Evolutionary conservation across 768 basidiomycete genomes (phyloP), one percentile per base, ranked within the genome.

Genomic region (Cystofilobasidium ferigula): DNA sequence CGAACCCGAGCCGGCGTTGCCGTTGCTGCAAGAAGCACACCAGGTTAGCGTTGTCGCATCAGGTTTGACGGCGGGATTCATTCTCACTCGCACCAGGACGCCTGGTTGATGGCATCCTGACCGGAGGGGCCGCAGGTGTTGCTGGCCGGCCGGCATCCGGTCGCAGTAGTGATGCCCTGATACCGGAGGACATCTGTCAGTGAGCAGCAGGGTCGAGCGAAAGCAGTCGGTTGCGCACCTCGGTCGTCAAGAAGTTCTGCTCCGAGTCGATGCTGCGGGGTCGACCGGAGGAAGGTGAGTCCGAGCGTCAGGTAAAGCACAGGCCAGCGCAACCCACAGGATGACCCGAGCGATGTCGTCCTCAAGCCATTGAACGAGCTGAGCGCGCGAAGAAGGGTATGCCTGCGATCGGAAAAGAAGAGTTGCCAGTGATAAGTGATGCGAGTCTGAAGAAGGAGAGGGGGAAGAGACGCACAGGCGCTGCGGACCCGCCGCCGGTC

Each of bases 281-380:
- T 53, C 10, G 51, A 53, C 24, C 40, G 10, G 10, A 26, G 48
- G 7, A 26, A 53, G 26, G 14, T 7, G 22, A 53, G 51, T 24
- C 30, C 8, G 54, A 32, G 35, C 18, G 18, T 53, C 9, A 9
- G 22, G n/a, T 10, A 53, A 53, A n/a, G 22, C 6, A 40, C 38
- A 24, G 10, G 54, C 7, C 18, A 9, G 35, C 7, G 13, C 32
- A 7, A 36, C 57, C 32, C n/a, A 36, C 48, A 53, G 14, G 20
- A 53, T 53, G 48, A 53, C 48, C 10, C 57, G 26, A 3, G 48
- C 18, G 14, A 26, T 22, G 57, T 22, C 22, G 57, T 58, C 57
- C 57, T 58, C n/a, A n/a, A 58, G 57, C 57, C 57, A 58, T n/a
- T 58, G 8, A n/a, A 58, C 57, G 7, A 58, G 30, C 57, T 58